Evolutionary conservation across 805 yeast species (phyloP).

Genomic region (Wickerhamiella spandovensis): DNA sequence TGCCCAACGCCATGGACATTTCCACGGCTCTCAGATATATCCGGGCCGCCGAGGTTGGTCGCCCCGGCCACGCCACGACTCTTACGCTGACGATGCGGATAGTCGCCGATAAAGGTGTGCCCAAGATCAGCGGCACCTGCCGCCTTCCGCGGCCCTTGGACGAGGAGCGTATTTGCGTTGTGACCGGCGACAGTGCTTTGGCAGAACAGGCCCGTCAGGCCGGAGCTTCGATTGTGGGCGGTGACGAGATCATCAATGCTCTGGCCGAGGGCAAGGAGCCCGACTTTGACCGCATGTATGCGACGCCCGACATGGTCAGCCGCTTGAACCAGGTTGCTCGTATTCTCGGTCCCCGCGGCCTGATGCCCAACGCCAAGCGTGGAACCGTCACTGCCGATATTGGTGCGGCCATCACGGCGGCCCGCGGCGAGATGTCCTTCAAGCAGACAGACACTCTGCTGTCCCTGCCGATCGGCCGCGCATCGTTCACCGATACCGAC

Average conservation of each 20-base stretch:
- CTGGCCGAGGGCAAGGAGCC: slow-evolving; percentile 41
- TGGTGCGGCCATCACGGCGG: slow-evolving; percentile 35
- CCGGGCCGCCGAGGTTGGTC: slow-evolving; percentile 86
- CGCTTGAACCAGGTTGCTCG: slow-evolving; percentile 58
- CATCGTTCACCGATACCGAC: slow-evolving; percentile 64
- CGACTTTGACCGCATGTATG: slow-evolving; percentile 63
- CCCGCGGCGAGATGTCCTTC: slow-evolving; percentile 60
- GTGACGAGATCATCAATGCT: slow-evolving; percentile 49
- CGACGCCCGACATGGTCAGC: slow-evolving; percentile 69
- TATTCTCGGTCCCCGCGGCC: slow-evolving; percentile 72
- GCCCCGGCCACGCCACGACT: slow-evolving; percentile 56
- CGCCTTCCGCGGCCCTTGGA: slow-evolving; percentile 61
- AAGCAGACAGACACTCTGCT: slow-evolving; percentile 56
- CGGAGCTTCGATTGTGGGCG: slow-evolving; percentile 62
- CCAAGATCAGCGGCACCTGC: slow-evolving; percentile 59
- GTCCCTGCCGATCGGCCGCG: slow-evolving; percentile 60
- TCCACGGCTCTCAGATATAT: slow-evolving; percentile 62
- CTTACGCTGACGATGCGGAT: slow-evolving; percentile 52
- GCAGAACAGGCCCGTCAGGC: slow-evolving; percentile 39
- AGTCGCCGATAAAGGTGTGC: slow-evolving; percentile 63
- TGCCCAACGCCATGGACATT: slow-evolving; percentile 58
- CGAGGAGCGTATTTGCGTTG: slow-evolving; percentile 50
- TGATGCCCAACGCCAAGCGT: slow-evolving; percentile 76
- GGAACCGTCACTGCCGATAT: slow-evolving; percentile 75
- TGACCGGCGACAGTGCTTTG: slow-evolving; percentile 45